Conservation (phyloP, 2,329 filamentous ascomycete genomes). For the Paecilomyces dactylethromorphus region DNA sequence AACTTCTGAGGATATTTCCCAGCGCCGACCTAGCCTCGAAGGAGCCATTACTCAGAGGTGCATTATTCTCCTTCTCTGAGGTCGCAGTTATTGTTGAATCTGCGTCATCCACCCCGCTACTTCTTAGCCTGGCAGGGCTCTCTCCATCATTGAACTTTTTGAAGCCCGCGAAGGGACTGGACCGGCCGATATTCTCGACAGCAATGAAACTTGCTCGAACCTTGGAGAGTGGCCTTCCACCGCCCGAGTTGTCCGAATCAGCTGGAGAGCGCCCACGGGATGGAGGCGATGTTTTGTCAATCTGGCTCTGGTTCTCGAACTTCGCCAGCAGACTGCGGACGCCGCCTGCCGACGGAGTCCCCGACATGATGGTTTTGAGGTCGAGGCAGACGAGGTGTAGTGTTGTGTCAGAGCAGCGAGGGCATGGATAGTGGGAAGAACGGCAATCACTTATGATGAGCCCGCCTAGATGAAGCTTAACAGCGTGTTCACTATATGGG, state of each 20-base stretch:
- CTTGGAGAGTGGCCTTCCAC: conserved; percentile 60
- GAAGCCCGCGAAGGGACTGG: conserved; percentile 35
- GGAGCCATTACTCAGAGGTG: conserved; percentile 13
- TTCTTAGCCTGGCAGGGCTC: conserved; percentile 23
- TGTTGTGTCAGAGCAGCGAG: background rate
- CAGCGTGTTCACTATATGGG: background rate
- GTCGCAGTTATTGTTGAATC: conserved; percentile 17
- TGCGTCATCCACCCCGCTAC: conserved; percentile 23
- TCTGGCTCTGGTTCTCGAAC: conserved; percentile 67
- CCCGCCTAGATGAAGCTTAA: background rate
- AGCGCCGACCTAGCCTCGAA: background rate
- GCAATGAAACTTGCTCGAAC: conserved; percentile 70
- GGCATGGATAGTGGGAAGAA: background rate
- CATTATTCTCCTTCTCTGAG: conserved; percentile 14
- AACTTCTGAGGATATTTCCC: background rate
- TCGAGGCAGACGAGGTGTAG: background rate
- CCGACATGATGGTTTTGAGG: conserved; percentile 5
- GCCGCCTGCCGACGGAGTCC: conserved; percentile 41
- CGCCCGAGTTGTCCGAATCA: conserved; percentile 33
- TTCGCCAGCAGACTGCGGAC: conserved; percentile 72
- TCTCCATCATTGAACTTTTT: conserved; percentile 33
- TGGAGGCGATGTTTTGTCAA: conserved; percentile 53
- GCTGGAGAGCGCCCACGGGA: conserved; percentile 65
- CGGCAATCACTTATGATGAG: background rate
- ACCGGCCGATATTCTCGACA: conserved; percentile 50